Conservation (phyloP, 257 asterid genomes). For the Przewalskia tangutica region DNA sequence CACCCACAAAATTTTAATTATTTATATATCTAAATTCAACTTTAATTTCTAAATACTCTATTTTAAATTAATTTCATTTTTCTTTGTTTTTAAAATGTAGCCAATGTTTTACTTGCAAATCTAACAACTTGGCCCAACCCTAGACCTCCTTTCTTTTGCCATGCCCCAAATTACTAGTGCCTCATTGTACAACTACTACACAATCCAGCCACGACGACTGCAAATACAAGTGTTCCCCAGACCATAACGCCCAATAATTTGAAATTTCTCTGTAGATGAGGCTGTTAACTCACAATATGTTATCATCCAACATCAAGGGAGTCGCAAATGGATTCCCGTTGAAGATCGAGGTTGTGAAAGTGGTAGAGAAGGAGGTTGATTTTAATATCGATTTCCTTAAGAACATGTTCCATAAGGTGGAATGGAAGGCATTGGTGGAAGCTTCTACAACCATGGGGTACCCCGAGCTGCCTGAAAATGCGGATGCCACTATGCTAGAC, state of each 20-base stretch:
- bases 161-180: too few species aligned
- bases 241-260: background rate
- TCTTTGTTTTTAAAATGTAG: too few species aligned
- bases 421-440: slow-evolving; percentile 68
- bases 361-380: slow-evolving; percentile 54
- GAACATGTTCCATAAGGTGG: slow-evolving; percentile 66
- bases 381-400: slow-evolving; percentile 57
- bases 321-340: slow-evolving; percentile 69
- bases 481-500: slow-evolving; percentile 61
- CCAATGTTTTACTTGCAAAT: too few species aligned
- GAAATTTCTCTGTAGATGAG: slow-evolving; percentile 32
- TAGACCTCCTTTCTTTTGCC: too few species aligned
- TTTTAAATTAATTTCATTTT: too few species aligned
- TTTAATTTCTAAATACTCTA: too few species aligned
- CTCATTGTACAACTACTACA: too few species aligned
- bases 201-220: too few species aligned
- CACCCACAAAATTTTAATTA: too few species aligned
- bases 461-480: slow-evolving; percentile 53
- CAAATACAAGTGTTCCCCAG: too few species aligned
- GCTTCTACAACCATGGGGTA: slow-evolving; percentile 72
- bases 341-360: slow-evolving; percentile 50
- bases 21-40: too few species aligned
- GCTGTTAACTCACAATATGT: slow-evolving; percentile 84
- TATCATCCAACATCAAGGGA: slow-evolving; percentile 81
- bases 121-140: too few species aligned